These are phyloP conservation scores for Mortierella antarctica DNA, from an alignment of 192 early-diverging fungal genomes.

Conservation along the genomic window DNA sequence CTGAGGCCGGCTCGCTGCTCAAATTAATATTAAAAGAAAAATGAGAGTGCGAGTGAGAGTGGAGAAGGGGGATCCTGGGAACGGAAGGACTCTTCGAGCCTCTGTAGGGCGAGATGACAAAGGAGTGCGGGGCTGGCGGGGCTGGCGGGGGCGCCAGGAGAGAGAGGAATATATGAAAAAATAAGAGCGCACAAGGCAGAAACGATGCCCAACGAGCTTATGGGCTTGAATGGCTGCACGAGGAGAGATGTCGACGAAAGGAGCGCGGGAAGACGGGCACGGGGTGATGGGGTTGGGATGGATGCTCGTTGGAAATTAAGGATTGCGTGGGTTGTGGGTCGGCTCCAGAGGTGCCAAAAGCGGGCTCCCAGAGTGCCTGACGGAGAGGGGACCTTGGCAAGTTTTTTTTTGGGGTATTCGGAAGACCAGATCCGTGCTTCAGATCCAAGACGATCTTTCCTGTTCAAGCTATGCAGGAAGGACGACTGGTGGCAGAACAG, in stretches of 20 bases:
- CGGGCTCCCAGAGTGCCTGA: too few species aligned
- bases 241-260: background rate
- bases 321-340: background rate
- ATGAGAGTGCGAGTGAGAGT: background rate
- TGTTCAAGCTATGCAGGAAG: conserved; percentile 10
- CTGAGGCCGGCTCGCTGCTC: background rate
- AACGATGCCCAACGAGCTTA: too few species aligned
- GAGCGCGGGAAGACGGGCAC: conserved; percentile 8
- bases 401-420: too few species aligned
- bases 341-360: too few species aligned
- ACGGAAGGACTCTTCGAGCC: too few species aligned
- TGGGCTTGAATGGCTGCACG: conserved; percentile 1
- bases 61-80: conserved; percentile 6
- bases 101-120: background rate
- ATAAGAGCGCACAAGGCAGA: conserved; percentile 5
- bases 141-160: background rate
- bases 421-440: too few species aligned
- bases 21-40: background rate
- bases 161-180: background rate
- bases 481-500: background rate
- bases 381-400: too few species aligned
- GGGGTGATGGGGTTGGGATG: background rate
- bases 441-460: background rate
- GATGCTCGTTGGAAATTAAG: background rate
- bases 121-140: conserved; percentile 2